phyloP scores from a whole-genome alignment of 169 alveolate species.

The Plasmodium fragile region DNA sequence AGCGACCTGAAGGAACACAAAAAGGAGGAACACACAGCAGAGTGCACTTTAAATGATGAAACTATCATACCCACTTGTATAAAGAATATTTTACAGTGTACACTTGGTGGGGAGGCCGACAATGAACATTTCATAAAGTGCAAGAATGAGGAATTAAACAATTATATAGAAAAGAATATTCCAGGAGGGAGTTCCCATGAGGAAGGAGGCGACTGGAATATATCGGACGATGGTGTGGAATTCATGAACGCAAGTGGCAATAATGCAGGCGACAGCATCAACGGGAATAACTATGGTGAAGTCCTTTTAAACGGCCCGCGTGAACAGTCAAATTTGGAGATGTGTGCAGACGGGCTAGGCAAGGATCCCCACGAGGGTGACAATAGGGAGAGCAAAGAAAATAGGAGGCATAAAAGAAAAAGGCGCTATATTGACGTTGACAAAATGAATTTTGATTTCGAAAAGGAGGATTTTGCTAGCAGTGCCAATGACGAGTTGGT shows the following conservation, averaged over 20 bases:
- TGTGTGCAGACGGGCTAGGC: not conserved
- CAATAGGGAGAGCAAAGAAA: not conserved
- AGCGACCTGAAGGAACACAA: slow-evolving; percentile 9
- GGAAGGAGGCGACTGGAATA: not conserved
- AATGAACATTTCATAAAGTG: slow-evolving; percentile 19
- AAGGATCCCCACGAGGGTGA: not conserved
- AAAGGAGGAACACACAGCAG: slow-evolving; percentile 12
- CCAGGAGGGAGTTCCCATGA: slow-evolving; percentile 2
- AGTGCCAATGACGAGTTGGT: slow-evolving; percentile 39
- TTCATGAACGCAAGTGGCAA: slow-evolving; percentile 6
- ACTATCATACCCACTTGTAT: slow-evolving; percentile 44
- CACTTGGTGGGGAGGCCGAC: slow-evolving; percentile 24
- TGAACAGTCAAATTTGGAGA: slow-evolving; percentile 1
- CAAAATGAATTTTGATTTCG: slow-evolving; percentile 51
- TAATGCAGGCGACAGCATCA: not conserved
- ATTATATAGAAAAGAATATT: slow-evolving; percentile 25
- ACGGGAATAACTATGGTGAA: slow-evolving; percentile 4
- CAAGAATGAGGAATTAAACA: slow-evolving; percentile 57
- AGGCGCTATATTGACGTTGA: slow-evolving; percentile 55
- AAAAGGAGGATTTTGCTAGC: slow-evolving; percentile 40
- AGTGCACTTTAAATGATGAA: slow-evolving; percentile 45
- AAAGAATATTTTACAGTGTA: slow-evolving; percentile 53
- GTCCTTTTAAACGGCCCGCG: not conserved
- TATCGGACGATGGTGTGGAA: slow-evolving; percentile 19
- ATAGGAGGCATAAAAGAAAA: slow-evolving; percentile 29